Evolutionary conservation across 2,329 filamentous ascomycete genomes (phyloP).

Genomic region (Microdochium trichocladiopsis): DNA sequence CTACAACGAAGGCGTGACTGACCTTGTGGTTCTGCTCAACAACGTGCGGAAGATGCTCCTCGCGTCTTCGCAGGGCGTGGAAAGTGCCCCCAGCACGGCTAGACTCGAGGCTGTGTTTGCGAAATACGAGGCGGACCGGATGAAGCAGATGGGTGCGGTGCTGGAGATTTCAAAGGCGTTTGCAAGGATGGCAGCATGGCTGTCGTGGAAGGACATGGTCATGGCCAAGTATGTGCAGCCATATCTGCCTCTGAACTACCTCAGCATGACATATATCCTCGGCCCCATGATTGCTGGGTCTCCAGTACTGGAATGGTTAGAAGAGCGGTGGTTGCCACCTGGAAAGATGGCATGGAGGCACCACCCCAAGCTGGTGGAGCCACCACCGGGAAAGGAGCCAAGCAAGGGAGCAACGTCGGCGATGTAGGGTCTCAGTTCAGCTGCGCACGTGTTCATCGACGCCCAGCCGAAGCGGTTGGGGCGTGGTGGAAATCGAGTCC

Average conservation of each 20-base stretch:
- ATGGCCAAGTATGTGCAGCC: background rate
- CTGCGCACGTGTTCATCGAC: too few relatives aligned
- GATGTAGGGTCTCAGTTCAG: too few relatives aligned
- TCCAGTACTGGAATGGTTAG: background rate
- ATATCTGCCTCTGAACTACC: background rate
- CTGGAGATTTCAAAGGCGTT: background rate
- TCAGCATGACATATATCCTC: background rate
- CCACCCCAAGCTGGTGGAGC: background rate
- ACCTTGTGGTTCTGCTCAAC: constrained; percentile 3
- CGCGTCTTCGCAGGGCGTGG: constrained; percentile 6
- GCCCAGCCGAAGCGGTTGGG: too few relatives aligned
- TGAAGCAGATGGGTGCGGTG: background rate
- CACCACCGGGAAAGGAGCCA: too few relatives aligned
- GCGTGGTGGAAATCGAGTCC: background rate
- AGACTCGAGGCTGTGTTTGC: background rate
- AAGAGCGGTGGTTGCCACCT: background rate
- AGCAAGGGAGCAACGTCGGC: background rate
- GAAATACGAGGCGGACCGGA: background rate
- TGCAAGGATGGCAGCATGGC: background rate
- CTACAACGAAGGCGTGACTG: constrained; percentile 2
- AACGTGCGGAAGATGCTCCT: background rate
- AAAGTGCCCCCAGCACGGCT: background rate
- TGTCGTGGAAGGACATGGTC: background rate
- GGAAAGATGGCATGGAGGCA: background rate
- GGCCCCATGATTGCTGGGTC: background rate